phyloP scores from a whole-genome alignment of 2,329 filamentous ascomycete genomes.

The Pseudocercospora musae region DNA sequence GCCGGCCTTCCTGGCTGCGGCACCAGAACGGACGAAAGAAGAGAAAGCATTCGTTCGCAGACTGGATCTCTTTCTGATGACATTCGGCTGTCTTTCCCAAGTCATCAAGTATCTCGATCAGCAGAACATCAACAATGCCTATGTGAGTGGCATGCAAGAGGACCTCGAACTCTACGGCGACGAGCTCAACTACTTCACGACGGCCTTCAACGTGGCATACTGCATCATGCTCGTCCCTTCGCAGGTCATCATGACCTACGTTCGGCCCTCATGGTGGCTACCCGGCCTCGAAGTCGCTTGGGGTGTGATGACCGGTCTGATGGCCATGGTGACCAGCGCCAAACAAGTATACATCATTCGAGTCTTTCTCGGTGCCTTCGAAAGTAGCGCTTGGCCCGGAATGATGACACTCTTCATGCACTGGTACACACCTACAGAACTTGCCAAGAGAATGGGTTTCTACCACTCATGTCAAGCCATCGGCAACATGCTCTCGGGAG shows the following conservation, averaged over 20 bases:
- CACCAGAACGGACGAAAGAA: constrained; percentile 29
- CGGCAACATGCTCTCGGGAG: constrained; percentile 28
- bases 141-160: constrained; percentile 29
- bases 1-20: constrained; percentile 18
- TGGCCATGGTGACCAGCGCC: constrained; percentile 31
- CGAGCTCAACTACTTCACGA: constrained; percentile 37
- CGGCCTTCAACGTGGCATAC: constrained; percentile 42
- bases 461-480: constrained; percentile 28
- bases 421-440: constrained; percentile 30
- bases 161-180: constrained; percentile 29
- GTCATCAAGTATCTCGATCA: constrained; percentile 35
- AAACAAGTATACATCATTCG: constrained; percentile 30
- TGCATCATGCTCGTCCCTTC: constrained; percentile 41
- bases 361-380: constrained; percentile 28
- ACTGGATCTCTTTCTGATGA: constrained; percentile 40
- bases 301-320: constrained; percentile 29
- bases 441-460: constrained; percentile 27
- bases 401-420: constrained; percentile 44
- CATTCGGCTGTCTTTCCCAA: constrained; percentile 42
- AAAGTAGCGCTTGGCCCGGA: constrained; percentile 44
- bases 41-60: constrained; percentile 39
- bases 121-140: constrained; percentile 29
- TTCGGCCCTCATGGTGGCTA: constrained; percentile 35
- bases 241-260: constrained; percentile 41
- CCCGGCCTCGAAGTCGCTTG: constrained; percentile 29